phyloP scores from a whole-genome alignment of 1,284 basidiomycete species.

The Moniliella sp. region DNA sequence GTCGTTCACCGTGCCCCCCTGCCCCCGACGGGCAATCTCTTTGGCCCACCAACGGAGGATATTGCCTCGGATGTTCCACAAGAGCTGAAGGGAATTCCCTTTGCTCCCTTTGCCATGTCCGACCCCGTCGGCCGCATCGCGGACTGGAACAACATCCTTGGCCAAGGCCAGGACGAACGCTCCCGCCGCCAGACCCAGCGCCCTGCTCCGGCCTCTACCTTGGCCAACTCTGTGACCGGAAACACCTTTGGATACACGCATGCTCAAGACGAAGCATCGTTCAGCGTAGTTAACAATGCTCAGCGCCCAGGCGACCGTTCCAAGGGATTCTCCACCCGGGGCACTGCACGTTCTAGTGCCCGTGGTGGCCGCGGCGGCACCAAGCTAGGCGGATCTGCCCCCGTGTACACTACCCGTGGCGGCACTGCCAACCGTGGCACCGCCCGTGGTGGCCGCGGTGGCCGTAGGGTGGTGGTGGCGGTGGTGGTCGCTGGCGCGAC shows the following conservation, averaged over 20 bases:
- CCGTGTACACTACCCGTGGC: background rate
- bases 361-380: conserved; percentile 3
- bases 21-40: no score
- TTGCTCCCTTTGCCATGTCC: no score
- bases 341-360: conserved; percentile 2
- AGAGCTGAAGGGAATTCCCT: no score
- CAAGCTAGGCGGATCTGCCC: background rate
- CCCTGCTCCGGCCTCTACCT: conserved; percentile 5
- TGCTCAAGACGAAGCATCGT: conserved; percentile 89
- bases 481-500: no score
- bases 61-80: no score
- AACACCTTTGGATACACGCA: conserved; percentile 96
- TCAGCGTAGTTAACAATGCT: conserved; percentile 89
- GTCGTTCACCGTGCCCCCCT: no score
- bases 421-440: conserved; percentile 1
- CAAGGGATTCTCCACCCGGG: conserved; percentile 10
- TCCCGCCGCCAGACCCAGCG: conserved; percentile 1
- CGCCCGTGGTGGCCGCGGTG: conserved; percentile 36
- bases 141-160: conserved; percentile 52
- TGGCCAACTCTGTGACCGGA: conserved; percentile 11
- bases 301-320: conserved; percentile 21
- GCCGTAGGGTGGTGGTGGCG: conserved; percentile 9
- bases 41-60: no score
- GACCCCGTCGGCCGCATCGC: conserved; percentile 94
- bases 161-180: conserved; percentile 5